A percentile compares a stretch with the other conserved stretches of the same genome.
These are phyloP conservation scores for Plectranthus barbatus DNA, from an alignment of 257 asterid species.

Conservation along the genomic window DNA sequence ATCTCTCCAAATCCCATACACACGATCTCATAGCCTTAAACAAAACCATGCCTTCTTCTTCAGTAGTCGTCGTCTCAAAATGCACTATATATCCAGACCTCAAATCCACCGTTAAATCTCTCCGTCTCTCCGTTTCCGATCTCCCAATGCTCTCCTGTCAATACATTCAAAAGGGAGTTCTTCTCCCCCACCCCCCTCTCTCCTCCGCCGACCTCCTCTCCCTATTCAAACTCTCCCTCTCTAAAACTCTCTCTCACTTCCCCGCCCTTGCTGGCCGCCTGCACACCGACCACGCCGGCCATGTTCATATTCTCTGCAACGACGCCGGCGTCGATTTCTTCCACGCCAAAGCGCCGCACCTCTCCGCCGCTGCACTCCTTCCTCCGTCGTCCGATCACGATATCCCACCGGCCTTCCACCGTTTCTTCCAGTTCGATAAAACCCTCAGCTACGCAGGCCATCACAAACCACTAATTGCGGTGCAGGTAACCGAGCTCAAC, in stretches of 20 bases:
- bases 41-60: slow-evolving; percentile 59
- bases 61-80: slow-evolving; percentile 54
- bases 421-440: slow-evolving; percentile 60
- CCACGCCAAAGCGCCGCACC: slow-evolving; percentile 59
- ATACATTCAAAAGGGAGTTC: slow-evolving; percentile 85
- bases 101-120: slow-evolving; percentile 32
- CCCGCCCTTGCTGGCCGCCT: slow-evolving; percentile 88
- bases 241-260: slow-evolving; percentile 60
- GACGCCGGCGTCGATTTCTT: slow-evolving; percentile 62
- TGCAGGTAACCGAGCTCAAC: slow-evolving; percentile 72
- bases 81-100: slow-evolving; percentile 50
- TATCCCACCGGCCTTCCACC: slow-evolving; percentile 42
- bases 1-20: neutral
- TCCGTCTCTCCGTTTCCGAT: slow-evolving; percentile 88
- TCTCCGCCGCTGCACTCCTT: slow-evolving; percentile 20
- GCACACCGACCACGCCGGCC: slow-evolving; percentile 51
- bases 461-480: slow-evolving; percentile 44
- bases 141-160: slow-evolving; percentile 96
- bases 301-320: slow-evolving; percentile 54
- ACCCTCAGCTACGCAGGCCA: slow-evolving; percentile 86
- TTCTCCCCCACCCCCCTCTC: slow-evolving; percentile 46
- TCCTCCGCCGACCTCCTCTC: slow-evolving; percentile 39
- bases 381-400: slow-evolving; percentile 31
- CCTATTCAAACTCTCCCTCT: slow-evolving; percentile 58
- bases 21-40: neutral